Conservation (phyloP, 805 yeast genomes). For the Starmera quercuum region DNA sequence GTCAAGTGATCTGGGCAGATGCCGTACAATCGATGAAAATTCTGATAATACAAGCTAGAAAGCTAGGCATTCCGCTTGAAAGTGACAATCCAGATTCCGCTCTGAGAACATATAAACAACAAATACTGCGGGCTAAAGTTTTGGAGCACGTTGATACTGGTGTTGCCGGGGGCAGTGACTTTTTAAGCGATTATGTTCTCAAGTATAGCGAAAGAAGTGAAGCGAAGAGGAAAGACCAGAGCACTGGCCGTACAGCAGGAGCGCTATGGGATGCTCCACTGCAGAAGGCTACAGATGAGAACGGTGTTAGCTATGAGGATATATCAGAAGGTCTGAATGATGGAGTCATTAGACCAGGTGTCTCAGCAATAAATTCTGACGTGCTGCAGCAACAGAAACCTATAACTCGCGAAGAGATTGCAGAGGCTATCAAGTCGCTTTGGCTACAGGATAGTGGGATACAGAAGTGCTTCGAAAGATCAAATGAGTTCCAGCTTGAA, state of each 20-base stretch:
- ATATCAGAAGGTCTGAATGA: conserved; percentile 13
- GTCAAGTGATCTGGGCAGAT: conserved; percentile 90
- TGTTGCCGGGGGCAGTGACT: conserved; percentile 57
- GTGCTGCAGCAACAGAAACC: conserved; percentile 6
- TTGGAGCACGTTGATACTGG: conserved; percentile 56
- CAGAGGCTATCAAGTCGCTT: conserved; percentile 56
- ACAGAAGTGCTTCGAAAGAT: conserved; percentile 42
- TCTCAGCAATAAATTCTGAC: conserved; percentile 11
- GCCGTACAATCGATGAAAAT: conserved; percentile 78
- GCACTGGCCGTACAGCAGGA: conserved; percentile 45
- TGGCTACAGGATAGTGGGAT: conserved; percentile 74
- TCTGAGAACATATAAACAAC: conserved; percentile 39
- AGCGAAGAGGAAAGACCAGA: conserved; percentile 38
- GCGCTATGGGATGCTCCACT: conserved; percentile 16
- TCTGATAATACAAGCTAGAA: conserved; percentile 68
- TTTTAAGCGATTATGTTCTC: conserved; percentile 55
- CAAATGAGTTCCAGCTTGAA: conserved; percentile 81
- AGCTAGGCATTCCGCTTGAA: conserved; percentile 52
- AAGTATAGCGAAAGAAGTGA: conserved; percentile 52
- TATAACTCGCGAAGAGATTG: conserved; percentile 45
- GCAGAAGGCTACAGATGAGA: conserved; percentile 9
- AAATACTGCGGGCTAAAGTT: conserved; percentile 48
- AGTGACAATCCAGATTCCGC: conserved; percentile 51
- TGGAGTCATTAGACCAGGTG: conserved; percentile 15
- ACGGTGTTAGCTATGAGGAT: conserved; percentile 12